Evolutionary conservation across 345 rosid species (phyloP), one percentile per base, ranked within the genome.

Genomic region (Lepidium aucheri): DNA sequence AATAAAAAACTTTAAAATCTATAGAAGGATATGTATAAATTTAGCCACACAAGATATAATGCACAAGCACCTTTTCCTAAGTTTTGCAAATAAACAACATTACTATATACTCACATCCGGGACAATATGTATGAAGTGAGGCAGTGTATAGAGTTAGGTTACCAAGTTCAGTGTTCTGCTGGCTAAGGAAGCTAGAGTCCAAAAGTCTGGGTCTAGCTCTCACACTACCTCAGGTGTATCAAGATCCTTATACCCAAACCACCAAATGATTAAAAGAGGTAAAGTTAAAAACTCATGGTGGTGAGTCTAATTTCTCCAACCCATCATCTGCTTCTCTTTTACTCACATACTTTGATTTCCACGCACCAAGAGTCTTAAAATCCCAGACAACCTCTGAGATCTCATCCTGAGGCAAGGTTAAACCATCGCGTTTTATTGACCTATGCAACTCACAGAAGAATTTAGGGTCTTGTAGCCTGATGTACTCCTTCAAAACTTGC

Each of bases 351-450:
- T 32, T 78, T 77, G 76, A 75, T 69, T 85, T 84, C 78, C 82
- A 66, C 34, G 92, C 77, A 60, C 99, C 97, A 63, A 81, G 71
- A 63, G 88, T 91, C 84, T 94, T 94, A 57, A 77, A 88, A 77
- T 83, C 84, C 99, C 99, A 94, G 46, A 90, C 86, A 71, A 74
- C 77, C 70, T 83, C 86, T 53, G 96, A 83, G 68, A 88, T 81
- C 83, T 84, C 90, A 74, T 94, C 99, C 70, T 90, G 99, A 49
- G 99, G 97, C 78, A 83, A 79, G 55, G 73, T 77, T 55, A 87
- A 77, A 62, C 91, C 87, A 33, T 81, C 62, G 11, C 15, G 70
- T 73, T 84, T 94, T 64, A 88, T 83, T n/a, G 84, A 82, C 58
- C 73, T 80, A 56, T 82, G 86, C 77, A 94, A 70, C 46, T 78